phyloP scores from a whole-genome alignment of 2,329 filamentous ascomycete genomes.

The Raffaelea arxii region DNA sequence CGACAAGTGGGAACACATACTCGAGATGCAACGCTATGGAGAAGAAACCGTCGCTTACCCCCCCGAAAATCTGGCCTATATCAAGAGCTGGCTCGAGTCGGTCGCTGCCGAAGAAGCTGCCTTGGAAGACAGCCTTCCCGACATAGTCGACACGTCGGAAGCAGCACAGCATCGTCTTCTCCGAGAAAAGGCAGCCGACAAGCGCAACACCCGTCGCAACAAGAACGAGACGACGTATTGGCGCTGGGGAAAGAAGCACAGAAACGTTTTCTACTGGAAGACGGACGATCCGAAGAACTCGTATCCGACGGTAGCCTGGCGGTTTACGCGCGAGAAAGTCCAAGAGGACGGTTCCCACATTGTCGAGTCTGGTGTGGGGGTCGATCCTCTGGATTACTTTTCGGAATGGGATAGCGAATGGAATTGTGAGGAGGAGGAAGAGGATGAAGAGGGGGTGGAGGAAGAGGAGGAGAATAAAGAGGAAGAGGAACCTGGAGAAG shows the following conservation, averaged over 20 bases:
- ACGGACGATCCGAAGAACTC: background rate
- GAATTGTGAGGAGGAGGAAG: background rate
- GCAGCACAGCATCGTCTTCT: background rate
- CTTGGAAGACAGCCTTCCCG: background rate
- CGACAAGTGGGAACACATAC: background rate
- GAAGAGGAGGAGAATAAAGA: background rate
- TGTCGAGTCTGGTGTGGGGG: background rate
- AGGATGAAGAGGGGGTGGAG: background rate
- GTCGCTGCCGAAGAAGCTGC: background rate
- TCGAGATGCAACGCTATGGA: background rate
- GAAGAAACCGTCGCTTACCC: background rate
- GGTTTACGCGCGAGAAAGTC: background rate
- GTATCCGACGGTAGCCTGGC: background rate
- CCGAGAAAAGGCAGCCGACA: background rate
- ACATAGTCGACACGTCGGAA: background rate
- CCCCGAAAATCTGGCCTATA: background rate
- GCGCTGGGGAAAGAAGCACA: background rate
- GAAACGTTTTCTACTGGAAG: background rate
- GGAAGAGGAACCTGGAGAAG: background rate
- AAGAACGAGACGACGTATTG: background rate
- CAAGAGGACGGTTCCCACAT: too few species aligned
- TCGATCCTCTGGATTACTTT: constrained; percentile 1
- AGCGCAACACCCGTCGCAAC: background rate
- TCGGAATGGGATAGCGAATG: constrained; percentile 3
- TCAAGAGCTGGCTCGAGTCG: background rate